Evolutionary conservation across 345 rosid genomes (phyloP), one percentile per base, ranked within the genome.

Genomic region (Hibiscus mutabilis): DNA sequence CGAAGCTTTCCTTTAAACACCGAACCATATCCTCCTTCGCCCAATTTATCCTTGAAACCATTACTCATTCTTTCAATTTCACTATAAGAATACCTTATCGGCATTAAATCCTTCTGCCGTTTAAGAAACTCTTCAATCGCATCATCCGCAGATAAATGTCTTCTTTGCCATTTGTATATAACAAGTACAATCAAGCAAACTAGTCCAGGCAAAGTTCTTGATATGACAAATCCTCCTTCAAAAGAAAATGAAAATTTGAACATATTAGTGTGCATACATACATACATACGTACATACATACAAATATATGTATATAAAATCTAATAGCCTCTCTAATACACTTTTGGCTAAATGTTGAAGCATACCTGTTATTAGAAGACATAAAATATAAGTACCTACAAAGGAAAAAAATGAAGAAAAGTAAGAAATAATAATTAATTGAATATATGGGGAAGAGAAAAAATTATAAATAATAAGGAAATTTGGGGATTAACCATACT

Each of bases 21-120:
- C 4, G 29, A 29, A 31, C 64, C 64, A 6, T 29, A 60, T 29
- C 64, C 42, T 0, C 64, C 64, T 60, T 60, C 64, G 0, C 64
- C 64, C 7, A 60, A 29, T 29, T 60, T 60, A 29, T 60, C 22
- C 16, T 31, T 60, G 15, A 60, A 60, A 16, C 12, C 42, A 2
- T 15, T 60, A 15, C 21, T 60, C 71, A 13, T 71, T 40, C 18
- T 56, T 55, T 70, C 18, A 6, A 60, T 70, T 11, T 76, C 79
- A 0, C 19, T 12, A 1, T 73, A 76, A 3, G 42, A 29, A 29
- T 60, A 60, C 42, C 71, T 69, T 4, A 70, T 76, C 4, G 78
- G 75, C 46, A 62, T 62, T 18, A 73, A 73, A 42, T 71, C 29
- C 22, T 68, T 52, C 2, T 52, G 64, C n/a, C 21, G 16, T 29